Evolutionary conservation across 306 rosid species (phyloP), one percentile per base, ranked within the genome.

Genomic region (Vigna unguiculata): DNA sequence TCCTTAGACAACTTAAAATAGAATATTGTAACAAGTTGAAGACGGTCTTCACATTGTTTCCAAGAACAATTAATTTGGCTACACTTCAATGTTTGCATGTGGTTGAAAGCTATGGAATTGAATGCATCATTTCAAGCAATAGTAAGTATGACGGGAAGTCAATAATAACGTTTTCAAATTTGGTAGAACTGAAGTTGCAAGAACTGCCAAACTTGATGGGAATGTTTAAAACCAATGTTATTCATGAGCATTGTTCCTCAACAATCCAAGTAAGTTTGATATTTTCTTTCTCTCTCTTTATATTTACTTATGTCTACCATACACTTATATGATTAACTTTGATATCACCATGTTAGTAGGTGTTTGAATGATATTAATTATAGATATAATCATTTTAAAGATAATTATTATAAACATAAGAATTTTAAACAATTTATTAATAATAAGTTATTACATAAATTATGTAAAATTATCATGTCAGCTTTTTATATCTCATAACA

Each of bases 41-140:
- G 14, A 21, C 7, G 11, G 16, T 54, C 14, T 54, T 54, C 60
- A 20, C 60, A 4, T 54, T 21, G 30, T 54, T 54, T 54, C 30
- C 60, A n/a, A 54, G 60, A 28, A 54, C 15, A 9, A 54, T 54
- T 21, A 21, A 1, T 54, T 9, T 54, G 28, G 16, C 30, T 54
- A 11, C 60, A 54, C 60, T 54, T 54, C 60, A 54, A 54, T 21
- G 60, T 14, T 21, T 54, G 7, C 60, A 54, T 54, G 60, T 54
- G 30, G 25, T 28, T 54, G 60, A 19, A 54, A 54, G 60, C 1
- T 20, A 21, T 21, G 60, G 16, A 54, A 54, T 54, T 9, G 60
- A 54, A 21, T 20, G 7, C 60, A 21, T 54, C 2, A 54, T 54
- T 15, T 54, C 32, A 21, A 21, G 15, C 15, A 54, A 21, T 1